Conservation (phyloP, 108 stramenopile species). For the Fragilariopsis cylindrus region DNA sequence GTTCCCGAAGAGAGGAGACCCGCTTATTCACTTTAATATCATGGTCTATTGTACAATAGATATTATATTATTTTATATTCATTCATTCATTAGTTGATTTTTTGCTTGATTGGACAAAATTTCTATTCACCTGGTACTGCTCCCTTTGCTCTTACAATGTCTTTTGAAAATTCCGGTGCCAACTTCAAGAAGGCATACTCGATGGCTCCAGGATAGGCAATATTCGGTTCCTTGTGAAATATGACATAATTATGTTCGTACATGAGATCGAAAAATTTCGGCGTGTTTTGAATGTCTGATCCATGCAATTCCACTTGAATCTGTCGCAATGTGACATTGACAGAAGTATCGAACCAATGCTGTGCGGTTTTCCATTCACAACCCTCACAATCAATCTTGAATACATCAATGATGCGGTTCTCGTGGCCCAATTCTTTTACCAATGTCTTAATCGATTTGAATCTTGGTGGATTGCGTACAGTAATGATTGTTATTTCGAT, state of each 20-base stretch:
- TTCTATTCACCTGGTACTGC: too few species aligned
- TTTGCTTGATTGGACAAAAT: too few species aligned
- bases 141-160: too few species aligned
- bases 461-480: not conserved
- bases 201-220: constrained; percentile 15
- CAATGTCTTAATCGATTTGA: constrained; percentile 22
- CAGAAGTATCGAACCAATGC: constrained; percentile 8
- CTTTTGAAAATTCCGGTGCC: constrained; percentile 11
- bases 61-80: too few species aligned
- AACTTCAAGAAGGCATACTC: constrained; percentile 38
- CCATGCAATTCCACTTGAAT: constrained; percentile 7
- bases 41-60: too few species aligned
- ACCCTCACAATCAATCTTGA: constrained; percentile 67
- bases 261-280: constrained; percentile 40
- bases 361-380: constrained; percentile 15
- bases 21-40: too few species aligned
- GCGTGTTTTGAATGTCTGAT: not conserved
- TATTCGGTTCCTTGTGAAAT: constrained; percentile 66
- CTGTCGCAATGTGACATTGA: constrained; percentile 9
- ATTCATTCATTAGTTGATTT: too few species aligned
- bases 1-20: too few species aligned
- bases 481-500: too few species aligned
- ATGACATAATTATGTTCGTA: constrained; percentile 47
- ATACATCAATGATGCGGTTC: constrained; percentile 51
- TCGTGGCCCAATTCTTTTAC: constrained; percentile 49